A percentile compares a stretch with the other conserved stretches of the same genome.
These are phyloP conservation scores for Mortierella hygrophila DNA, from an alignment of 192 early-diverging fungal species.

Conservation along the genomic window DNA sequence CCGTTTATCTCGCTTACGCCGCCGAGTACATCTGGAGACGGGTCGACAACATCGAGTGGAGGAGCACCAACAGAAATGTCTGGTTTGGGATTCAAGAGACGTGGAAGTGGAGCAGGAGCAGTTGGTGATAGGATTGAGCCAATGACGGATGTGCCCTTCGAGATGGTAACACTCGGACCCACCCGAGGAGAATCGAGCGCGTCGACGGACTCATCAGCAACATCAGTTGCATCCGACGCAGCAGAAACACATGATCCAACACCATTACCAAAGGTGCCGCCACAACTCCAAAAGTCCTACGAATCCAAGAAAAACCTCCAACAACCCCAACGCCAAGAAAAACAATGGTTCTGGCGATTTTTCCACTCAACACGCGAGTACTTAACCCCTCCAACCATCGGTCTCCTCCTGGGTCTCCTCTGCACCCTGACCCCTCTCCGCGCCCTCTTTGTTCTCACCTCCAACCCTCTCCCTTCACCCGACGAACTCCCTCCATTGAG, in stretches of 20 bases:
- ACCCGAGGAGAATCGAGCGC: neutral
- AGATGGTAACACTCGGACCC: neutral
- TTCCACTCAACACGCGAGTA: conserved; percentile 43
- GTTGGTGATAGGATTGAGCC: neutral
- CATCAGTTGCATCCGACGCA: neutral
- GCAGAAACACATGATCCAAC: neutral
- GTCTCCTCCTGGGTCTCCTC: conserved; percentile 32
- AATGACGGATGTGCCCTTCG: neutral
- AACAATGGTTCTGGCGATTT: conserved; percentile 17
- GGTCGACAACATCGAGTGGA: neutral
- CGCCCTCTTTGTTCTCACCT: conserved; percentile 17
- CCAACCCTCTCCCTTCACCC: conserved; percentile 21
- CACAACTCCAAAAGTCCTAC: conserved; percentile 22
- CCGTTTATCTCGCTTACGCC: conserved; percentile 19
- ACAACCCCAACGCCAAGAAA: neutral
- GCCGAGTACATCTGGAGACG: neutral
- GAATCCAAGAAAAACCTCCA: conserved; percentile 8
- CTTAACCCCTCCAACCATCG: conserved; percentile 46
- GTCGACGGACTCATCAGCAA: too few species aligned
- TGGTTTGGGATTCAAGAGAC: neutral
- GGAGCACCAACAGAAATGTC: neutral
- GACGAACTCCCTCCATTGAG: conserved; percentile 41
- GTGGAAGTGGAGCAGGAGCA: neutral
- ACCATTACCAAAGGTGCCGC: conserved; percentile 39
- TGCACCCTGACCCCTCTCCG: conserved; percentile 25